Percentiles rank a stretch among this genome's conserved stretches.
These are phyloP conservation scores for Zoysia japonica DNA, from an alignment of 176 grass and related monocot species.

Conservation along the genomic window DNA sequence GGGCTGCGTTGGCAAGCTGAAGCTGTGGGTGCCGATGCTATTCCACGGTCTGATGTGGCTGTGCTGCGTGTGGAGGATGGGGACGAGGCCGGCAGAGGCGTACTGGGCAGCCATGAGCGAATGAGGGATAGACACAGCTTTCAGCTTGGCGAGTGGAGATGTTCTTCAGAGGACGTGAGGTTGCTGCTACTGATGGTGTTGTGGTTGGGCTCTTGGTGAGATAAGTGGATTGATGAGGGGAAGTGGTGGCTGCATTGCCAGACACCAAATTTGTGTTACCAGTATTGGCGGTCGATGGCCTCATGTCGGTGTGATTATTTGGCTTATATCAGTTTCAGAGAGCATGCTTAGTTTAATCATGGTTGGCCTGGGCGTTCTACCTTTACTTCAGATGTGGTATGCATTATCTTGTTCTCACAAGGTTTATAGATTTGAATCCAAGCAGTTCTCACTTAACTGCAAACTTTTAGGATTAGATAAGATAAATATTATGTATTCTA, in stretches of 20 bases:
- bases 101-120: slow-evolving; percentile 49
- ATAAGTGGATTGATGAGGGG: slow-evolving; percentile 84
- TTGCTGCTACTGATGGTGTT: slow-evolving; percentile 57
- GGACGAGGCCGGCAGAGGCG: slow-evolving; percentile 38
- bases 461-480: neutral
- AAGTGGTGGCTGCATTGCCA: slow-evolving; percentile 45
- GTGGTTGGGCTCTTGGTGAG: slow-evolving; percentile 80
- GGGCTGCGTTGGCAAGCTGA: slow-evolving; percentile 51
- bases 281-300: slow-evolving; percentile 78
- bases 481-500: neutral
- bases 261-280: slow-evolving; percentile 61
- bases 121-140: slow-evolving; percentile 64
- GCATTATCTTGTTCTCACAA: neutral
- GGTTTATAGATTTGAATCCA: neutral
- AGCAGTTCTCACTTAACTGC: neutral
- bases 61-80: slow-evolving; percentile 62
- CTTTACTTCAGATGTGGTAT: neutral
- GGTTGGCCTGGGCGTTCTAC: neutral
- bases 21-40: slow-evolving; percentile 52
- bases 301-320: slow-evolving; percentile 54
- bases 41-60: slow-evolving; percentile 61
- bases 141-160: slow-evolving; percentile 68
- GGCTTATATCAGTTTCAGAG: neutral
- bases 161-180: slow-evolving; percentile 44
- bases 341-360: neutral